Percentiles rank a stretch among this genome's conserved stretches.
Evolutionary conservation across 768 basidiomycete species (phyloP).

Genomic region (Kwoniella bestiolae): DNA sequence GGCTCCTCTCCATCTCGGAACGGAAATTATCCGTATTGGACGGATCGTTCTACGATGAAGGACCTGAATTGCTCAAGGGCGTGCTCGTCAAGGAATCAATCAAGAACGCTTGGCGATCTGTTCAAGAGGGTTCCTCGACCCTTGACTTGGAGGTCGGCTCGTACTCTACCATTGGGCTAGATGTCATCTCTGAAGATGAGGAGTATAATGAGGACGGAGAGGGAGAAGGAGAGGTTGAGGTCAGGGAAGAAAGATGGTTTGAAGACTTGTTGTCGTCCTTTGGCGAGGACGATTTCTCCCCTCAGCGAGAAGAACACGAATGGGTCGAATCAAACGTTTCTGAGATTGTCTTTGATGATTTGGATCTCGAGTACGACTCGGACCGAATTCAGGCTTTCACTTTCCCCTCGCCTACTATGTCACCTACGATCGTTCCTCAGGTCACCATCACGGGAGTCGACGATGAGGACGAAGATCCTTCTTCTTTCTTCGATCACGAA

Average conservation of each 20-base stretch:
- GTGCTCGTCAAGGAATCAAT: conserved; percentile 45
- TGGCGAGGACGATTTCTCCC: conserved; percentile 33
- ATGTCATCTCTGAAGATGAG: conserved; percentile 50
- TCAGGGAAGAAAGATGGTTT: conserved; percentile 43
- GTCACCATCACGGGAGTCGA: conserved; percentile 24
- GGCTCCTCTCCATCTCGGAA: conserved; percentile 47
- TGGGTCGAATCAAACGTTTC: conserved; percentile 41
- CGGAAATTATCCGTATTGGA: conserved; percentile 43
- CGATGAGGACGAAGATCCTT: conserved; percentile 6
- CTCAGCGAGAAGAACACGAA: conserved; percentile 23
- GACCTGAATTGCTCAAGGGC: conserved; percentile 30
- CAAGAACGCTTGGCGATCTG: conserved; percentile 45
- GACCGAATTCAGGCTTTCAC: conserved; percentile 35
- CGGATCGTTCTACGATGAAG: conserved; percentile 29
- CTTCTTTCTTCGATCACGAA: neutral
- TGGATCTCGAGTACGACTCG: conserved; percentile 30
- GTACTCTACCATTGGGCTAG: conserved; percentile 41
- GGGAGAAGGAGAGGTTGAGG: conserved; percentile 24
- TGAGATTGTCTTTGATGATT: conserved; percentile 14
- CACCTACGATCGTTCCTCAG: conserved; percentile 1
- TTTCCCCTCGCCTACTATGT: conserved; percentile 24
- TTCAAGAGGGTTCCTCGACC: conserved; percentile 32
- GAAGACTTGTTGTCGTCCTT: conserved; percentile 41
- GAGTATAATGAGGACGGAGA: conserved; percentile 36
- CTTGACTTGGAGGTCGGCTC: conserved; percentile 32